Percentiles rank a stretch among this genome's conserved stretches.
phyloP scores from a whole-genome alignment of 2,329 filamentous ascomycete genomes.

The Arthroderma uncinatum region DNA sequence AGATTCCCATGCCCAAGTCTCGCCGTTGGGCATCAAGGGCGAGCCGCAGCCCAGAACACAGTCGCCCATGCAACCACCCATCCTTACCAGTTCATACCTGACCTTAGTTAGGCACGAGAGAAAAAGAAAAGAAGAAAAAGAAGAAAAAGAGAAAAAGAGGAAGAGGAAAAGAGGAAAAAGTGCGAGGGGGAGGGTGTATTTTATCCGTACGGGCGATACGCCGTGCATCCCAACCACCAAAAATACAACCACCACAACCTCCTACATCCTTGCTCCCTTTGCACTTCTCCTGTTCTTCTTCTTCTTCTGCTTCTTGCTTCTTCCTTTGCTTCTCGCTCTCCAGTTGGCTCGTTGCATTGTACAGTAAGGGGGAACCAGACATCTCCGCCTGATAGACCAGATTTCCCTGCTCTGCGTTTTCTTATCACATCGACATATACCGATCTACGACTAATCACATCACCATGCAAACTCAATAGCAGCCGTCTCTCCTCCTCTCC shows the following conservation, averaged over 20 bases:
- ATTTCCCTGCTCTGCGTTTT: neutral
- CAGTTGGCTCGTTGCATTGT: neutral
- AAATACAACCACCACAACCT: neutral
- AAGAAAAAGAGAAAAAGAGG: neutral
- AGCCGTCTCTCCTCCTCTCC: neutral
- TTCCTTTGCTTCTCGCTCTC: neutral
- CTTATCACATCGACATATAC: neutral
- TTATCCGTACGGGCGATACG: neutral
- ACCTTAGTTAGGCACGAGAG: neutral
- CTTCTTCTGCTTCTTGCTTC: neutral
- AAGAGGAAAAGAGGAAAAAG: no score
- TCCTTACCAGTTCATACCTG: neutral
- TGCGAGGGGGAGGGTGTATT: neutral
- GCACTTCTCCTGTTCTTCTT: neutral
- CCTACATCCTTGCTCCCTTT: no score
- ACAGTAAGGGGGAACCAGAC: neutral
- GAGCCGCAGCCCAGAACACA: neutral
- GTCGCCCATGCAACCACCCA: neutral
- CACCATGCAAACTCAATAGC: conserved; percentile 9
- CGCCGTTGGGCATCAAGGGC: neutral
- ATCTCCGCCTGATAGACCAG: conserved; percentile 8
- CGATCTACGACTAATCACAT: conserved; percentile 12
- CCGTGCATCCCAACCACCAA: no score
- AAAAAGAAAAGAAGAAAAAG: neutral
- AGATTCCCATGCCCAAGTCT: neutral